phyloP scores from a whole-genome alignment of 1,139 yeast genomes.

The Taphrina pruni region DNA sequence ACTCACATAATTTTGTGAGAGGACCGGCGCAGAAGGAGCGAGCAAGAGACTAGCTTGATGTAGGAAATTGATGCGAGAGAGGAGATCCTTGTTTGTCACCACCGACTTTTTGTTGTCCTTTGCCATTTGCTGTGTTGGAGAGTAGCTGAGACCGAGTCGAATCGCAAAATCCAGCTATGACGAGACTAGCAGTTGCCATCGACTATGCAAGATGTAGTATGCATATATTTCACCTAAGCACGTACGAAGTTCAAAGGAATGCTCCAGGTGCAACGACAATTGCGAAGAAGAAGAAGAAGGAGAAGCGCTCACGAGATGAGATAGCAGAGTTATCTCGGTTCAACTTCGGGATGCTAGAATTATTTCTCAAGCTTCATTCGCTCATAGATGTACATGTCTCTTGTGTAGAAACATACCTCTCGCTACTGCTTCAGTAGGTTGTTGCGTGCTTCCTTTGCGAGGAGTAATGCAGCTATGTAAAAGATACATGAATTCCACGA shows the following conservation, averaged over 20 bases:
- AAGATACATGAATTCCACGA: too few species aligned
- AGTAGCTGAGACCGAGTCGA: too few species aligned
- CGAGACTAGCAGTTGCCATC: too few species aligned
- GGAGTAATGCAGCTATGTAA: too few species aligned
- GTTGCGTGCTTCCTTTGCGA: too few species aligned
- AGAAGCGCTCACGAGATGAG: background rate
- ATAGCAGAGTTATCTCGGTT: constrained; percentile 19
- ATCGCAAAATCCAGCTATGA: too few species aligned
- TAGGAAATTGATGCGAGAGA: constrained; percentile 21
- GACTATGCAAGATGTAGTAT: too few species aligned
- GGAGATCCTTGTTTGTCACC: constrained; percentile 14
- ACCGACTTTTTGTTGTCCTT: constrained; percentile 6
- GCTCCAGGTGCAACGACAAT: background rate
- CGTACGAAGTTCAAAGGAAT: background rate
- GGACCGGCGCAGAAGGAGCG: background rate
- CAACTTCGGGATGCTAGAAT: background rate
- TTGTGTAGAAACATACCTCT: too few species aligned
- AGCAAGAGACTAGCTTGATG: constrained; percentile 21
- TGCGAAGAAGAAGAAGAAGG: background rate
- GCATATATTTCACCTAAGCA: background rate
- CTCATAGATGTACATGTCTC: too few species aligned
- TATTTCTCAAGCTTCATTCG: background rate
- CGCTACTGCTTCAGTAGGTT: too few species aligned
- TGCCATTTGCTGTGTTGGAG: background rate
- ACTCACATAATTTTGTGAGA: background rate